A percentile compares a stretch with the other conserved stretches of the same genome.
phyloP scores from a whole-genome alignment of 208 protist species.

The Zelonia costaricensis region DNA sequence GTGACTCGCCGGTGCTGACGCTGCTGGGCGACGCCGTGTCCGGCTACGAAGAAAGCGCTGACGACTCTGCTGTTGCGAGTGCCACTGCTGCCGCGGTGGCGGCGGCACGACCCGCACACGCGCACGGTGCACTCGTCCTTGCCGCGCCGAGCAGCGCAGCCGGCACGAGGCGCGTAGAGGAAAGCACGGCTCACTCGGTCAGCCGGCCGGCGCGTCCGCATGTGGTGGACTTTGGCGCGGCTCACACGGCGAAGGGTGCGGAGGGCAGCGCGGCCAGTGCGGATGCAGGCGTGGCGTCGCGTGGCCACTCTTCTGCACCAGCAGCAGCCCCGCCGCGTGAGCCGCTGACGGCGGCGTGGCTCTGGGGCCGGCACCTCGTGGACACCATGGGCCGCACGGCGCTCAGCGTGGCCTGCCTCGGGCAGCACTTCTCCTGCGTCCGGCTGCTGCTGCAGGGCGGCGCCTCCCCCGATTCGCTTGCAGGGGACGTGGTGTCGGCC shows the following conservation, averaged over 20 bases:
- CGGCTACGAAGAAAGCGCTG: background rate
- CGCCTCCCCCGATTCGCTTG: slow-evolving; percentile 17
- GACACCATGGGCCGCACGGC: slow-evolving; percentile 7
- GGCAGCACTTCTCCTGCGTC: slow-evolving; percentile 6
- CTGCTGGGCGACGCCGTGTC: slow-evolving; percentile 1
- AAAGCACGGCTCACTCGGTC: too few species aligned
- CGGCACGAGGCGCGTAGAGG: too few species aligned
- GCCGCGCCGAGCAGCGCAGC: too few species aligned
- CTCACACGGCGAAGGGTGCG: too few species aligned
- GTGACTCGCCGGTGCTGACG: slow-evolving; percentile 9
- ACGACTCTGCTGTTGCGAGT: background rate
- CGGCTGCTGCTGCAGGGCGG: slow-evolving; percentile 19
- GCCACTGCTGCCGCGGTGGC: background rate
- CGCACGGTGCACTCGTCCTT: background rate
- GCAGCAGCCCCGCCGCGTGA: background rate
- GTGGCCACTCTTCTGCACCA: background rate
- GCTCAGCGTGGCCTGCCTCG: slow-evolving; percentile 21
- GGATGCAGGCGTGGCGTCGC: background rate
- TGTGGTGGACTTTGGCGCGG: too few species aligned
- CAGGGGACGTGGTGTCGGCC: background rate
- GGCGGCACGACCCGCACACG: background rate
- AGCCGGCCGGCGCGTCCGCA: too few species aligned
- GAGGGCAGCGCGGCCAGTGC: too few species aligned
- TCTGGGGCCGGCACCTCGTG: slow-evolving; percentile 6
- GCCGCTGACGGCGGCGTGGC: background rate